These are phyloP conservation scores for Pichia deserticola DNA, from an alignment of 805 yeast genomes.

Conservation along the genomic window DNA sequence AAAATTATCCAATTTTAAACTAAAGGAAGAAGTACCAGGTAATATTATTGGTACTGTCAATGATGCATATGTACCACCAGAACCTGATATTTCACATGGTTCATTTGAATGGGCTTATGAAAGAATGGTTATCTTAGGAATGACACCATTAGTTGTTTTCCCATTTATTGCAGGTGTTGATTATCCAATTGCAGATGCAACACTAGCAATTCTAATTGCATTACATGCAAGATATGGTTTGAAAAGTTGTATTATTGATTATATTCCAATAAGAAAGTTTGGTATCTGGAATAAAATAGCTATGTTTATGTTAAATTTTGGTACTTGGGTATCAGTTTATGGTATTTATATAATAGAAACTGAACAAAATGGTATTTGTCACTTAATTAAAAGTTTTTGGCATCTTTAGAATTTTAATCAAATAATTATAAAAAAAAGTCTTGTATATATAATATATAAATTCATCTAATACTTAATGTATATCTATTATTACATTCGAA, in stretches of 20 bases:
- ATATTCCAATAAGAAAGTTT: conserved; percentile 80
- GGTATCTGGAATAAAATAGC: conserved; percentile 71
- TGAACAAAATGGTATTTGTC: conserved; percentile 69
- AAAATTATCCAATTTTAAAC: conserved; percentile 32
- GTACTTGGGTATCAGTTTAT: conserved; percentile 61
- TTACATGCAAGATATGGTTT: conserved; percentile 83
- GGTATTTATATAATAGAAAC: conserved; percentile 83
- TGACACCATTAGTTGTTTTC: conserved; percentile 68
- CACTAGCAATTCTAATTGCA: conserved; percentile 56
- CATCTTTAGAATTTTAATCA: conserved; percentile 22
- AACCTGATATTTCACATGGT: conserved; percentile 60
- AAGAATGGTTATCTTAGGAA: conserved; percentile 55
- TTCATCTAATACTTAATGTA: too few relatives aligned
- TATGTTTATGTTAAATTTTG: conserved; percentile 58
- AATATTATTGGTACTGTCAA: conserved; percentile 88
- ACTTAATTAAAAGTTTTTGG: conserved; percentile 61
- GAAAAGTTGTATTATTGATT: conserved; percentile 86
- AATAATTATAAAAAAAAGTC: too few relatives aligned
- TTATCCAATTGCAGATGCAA: conserved; percentile 64
- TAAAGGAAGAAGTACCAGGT: conserved; percentile 81
- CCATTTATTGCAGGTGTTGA: conserved; percentile 75
- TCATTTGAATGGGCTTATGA: conserved; percentile 94
- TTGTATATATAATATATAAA: not conserved
- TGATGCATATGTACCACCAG: conserved; percentile 73
- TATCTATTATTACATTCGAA: too few relatives aligned